Evolutionary conservation across 768 basidiomycete species (phyloP).

Genomic region (Thelephora aurantiotincta): DNA sequence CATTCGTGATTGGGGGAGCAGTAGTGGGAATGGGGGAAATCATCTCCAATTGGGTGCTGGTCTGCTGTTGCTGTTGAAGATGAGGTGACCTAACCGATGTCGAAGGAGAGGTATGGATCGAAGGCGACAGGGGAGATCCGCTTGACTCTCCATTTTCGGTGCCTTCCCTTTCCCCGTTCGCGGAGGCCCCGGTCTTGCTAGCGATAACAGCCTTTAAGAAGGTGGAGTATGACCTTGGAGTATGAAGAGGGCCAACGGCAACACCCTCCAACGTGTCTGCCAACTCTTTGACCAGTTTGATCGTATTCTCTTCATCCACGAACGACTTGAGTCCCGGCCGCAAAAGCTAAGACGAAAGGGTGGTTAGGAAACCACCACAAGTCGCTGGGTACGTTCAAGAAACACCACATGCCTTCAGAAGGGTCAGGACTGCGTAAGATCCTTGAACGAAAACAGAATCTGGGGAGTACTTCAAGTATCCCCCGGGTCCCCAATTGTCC

Average conservation of each 20-base stretch:
- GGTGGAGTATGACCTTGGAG: slow-evolving; percentile 78
- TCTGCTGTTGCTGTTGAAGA: no score
- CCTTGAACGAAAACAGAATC: slow-evolving; percentile 87
- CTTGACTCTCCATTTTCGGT: neutral
- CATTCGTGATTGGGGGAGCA: neutral
- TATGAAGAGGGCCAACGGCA: slow-evolving; percentile 70
- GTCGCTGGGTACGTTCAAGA: neutral
- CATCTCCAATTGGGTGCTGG: no score
- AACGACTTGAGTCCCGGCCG: slow-evolving; percentile 74
- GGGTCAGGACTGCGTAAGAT: slow-evolving; percentile 84
- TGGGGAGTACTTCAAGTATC: slow-evolving; percentile 70
- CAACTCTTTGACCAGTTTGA: slow-evolving; percentile 63
- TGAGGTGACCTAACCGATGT: neutral
- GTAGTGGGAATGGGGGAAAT: neutral
- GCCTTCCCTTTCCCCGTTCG: neutral
- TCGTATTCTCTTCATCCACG: slow-evolving; percentile 57
- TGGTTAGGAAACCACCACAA: neutral
- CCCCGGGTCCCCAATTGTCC: slow-evolving; percentile 65
- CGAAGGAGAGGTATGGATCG: neutral
- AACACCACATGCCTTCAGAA: slow-evolving; percentile 60
- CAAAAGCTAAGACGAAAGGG: slow-evolving; percentile 38
- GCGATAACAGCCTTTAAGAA: slow-evolving; percentile 71
- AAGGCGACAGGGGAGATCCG: neutral
- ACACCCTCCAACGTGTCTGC: slow-evolving; percentile 67
- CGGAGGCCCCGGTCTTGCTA: slow-evolving; percentile 21